phyloP scores from a whole-genome alignment of 352 stramenopile genomes.

The Plasmopara muralis region DNA sequence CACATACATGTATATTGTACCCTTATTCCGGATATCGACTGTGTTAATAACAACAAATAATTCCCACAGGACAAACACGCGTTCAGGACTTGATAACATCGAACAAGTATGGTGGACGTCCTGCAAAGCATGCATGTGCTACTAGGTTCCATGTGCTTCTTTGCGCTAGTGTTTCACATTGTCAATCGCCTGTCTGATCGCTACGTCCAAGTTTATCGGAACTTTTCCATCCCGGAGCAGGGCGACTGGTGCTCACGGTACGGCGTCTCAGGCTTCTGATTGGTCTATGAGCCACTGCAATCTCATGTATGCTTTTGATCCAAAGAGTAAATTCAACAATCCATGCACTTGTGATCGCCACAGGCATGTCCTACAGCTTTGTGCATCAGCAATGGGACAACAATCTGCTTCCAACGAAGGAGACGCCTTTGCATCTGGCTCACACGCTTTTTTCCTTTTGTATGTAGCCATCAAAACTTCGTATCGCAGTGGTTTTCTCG shows the following conservation, averaged over 20 bases:
- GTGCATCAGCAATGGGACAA: constrained; percentile 56
- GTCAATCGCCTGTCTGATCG: constrained; percentile 44
- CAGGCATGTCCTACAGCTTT: constrained; percentile 58
- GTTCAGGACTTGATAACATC: too few relatives aligned
- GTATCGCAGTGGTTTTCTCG: background rate
- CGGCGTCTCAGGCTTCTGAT: background rate
- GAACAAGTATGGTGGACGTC: constrained; percentile 8
- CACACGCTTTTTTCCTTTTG: constrained; percentile 72
- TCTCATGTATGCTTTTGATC: constrained; percentile 2
- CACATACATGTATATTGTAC: too few relatives aligned
- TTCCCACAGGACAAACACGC: too few relatives aligned
- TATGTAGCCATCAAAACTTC: constrained; percentile 25
- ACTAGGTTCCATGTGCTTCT: constrained; percentile 44
- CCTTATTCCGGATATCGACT: too few relatives aligned
- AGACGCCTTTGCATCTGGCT: constrained; percentile 36
- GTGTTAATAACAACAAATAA: too few relatives aligned
- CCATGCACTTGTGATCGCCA: constrained; percentile 59
- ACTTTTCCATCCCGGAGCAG: constrained; percentile 61
- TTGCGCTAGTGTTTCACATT: constrained; percentile 47
- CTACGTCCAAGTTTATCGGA: constrained; percentile 56
- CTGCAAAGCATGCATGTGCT: constrained; percentile 40
- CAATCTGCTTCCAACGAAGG: constrained; percentile 48
- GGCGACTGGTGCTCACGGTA: constrained; percentile 81
- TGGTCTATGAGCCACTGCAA: background rate
- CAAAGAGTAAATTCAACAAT: constrained; percentile 74